Evolutionary conservation across 352 stramenopile species (phyloP).

Genomic region (Globisporangium paddicum): DNA sequence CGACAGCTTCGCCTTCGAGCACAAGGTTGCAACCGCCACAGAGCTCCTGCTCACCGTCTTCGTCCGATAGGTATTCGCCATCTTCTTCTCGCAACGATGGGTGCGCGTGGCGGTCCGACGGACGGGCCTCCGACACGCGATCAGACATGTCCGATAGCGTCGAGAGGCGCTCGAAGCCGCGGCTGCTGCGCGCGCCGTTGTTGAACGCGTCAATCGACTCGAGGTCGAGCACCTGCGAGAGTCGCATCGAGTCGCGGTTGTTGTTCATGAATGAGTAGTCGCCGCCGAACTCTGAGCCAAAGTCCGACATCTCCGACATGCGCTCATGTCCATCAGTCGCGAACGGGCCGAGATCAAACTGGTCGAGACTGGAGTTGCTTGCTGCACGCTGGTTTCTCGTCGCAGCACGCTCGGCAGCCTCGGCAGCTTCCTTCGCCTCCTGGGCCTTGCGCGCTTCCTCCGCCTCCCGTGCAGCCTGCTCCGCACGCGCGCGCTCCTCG

Average conservation of each 20-base stretch:
- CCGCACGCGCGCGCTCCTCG: constrained; percentile 20
- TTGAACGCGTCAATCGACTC: constrained; percentile 52
- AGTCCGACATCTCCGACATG: constrained; percentile 60
- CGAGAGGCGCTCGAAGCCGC: constrained; percentile 26
- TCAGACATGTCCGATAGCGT: constrained; percentile 56
- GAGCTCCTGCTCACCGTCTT: constrained; percentile 66
- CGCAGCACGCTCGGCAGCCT: constrained; percentile 21
- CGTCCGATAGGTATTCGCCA: constrained; percentile 48
- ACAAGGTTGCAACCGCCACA: constrained; percentile 66
- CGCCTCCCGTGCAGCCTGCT: constrained; percentile 22
- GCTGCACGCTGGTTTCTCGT: constrained; percentile 20
- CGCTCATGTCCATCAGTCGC: constrained; percentile 36
- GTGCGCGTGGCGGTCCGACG: constrained; percentile 1
- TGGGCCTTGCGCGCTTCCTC: constrained; percentile 11
- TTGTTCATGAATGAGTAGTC: constrained; percentile 63
- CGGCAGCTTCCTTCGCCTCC: constrained; percentile 18
- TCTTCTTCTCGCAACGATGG: constrained; percentile 23
- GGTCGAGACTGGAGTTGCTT: constrained; percentile 42
- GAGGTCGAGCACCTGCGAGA: constrained; percentile 78
- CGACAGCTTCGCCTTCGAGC: constrained; percentile 74
- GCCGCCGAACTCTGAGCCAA: constrained; percentile 45
- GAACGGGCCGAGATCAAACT: constrained; percentile 67
- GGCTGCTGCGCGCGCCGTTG: constrained; percentile 15
- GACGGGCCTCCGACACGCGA: constrained; percentile 15
- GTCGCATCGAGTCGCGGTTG: constrained; percentile 60